Evolutionary conservation across 2,329 filamentous ascomycete species (phyloP).

Genomic region (Fusarium palustre): DNA sequence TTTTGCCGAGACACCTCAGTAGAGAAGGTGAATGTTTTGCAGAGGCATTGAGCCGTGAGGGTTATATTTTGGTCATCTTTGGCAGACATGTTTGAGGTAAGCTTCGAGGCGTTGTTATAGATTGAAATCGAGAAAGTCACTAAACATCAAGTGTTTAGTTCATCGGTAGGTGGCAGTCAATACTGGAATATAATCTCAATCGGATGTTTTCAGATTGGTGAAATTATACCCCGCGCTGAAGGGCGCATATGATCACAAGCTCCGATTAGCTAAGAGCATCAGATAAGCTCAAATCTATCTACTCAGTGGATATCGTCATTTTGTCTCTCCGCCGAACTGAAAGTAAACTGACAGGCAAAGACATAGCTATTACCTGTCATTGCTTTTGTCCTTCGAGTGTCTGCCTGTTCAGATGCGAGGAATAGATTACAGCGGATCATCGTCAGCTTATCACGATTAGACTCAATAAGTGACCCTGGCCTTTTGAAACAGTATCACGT

Average conservation of each 20-base stretch:
- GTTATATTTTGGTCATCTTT: neutral
- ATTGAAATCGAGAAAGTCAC: neutral
- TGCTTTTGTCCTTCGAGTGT: neutral
- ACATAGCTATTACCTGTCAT: neutral
- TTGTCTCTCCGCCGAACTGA: neutral
- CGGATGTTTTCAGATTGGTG: no score
- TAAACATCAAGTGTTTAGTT: accelerated
- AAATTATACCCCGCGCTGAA: constrained; percentile 23
- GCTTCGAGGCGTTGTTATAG: accelerated
- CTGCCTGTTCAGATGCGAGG: neutral
- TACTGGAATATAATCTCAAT: accelerated
- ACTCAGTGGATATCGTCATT: neutral
- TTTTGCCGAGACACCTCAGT: constrained; percentile 48
- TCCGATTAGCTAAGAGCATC: no score
- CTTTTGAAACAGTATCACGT: neutral
- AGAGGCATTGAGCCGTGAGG: constrained; percentile 57
- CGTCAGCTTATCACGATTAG: neutral
- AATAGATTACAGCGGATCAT: neutral
- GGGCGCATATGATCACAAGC: constrained; percentile 15
- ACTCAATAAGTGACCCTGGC: neutral
- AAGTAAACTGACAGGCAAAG: accelerated
- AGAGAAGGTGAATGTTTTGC: constrained; percentile 57
- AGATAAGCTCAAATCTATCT: no score
- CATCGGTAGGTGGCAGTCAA: accelerated
- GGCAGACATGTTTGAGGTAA: neutral